A percentile compares a stretch with the other conserved stretches of the same genome.
These are phyloP conservation scores for Cladophialophora carrionii DNA, from an alignment of 2,329 filamentous ascomycete species.

Conservation along the genomic window DNA sequence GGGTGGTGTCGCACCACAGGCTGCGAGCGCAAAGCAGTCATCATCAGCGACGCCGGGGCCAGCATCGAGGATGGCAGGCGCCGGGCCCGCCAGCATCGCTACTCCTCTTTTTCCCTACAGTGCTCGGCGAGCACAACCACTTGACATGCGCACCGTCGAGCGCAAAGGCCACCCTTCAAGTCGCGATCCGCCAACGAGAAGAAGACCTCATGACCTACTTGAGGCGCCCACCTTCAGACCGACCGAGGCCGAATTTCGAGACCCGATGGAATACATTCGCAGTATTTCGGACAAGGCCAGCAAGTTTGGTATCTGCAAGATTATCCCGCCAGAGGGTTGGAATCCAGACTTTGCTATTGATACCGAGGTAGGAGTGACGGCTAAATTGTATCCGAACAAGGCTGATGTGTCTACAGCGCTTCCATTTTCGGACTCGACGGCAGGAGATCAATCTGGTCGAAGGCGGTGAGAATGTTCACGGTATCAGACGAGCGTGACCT, in stretches of 20 bases:
- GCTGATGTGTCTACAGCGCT: conserved; percentile 63
- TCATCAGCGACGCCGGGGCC: conserved; percentile 29
- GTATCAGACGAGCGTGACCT: conserved; percentile 16
- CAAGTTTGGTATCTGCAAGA: conserved; percentile 91
- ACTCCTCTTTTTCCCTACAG: conserved; percentile 62
- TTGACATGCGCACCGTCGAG: conserved; percentile 89
- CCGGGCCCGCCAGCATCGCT: conserved; percentile 50
- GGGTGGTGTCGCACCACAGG: conserved; percentile 41
- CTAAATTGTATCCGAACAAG: not conserved
- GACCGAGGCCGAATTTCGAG: conserved; percentile 90
- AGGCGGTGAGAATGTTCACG: conserved; percentile 71
- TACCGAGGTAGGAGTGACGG: conserved; percentile 72
- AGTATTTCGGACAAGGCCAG: conserved; percentile 86
- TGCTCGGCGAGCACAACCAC: conserved; percentile 65
- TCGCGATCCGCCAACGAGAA: conserved; percentile 75
- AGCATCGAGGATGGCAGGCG: conserved; percentile 47
- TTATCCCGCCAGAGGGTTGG: conserved; percentile 92
- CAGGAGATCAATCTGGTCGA: conserved; percentile 98
- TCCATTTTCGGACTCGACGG: conserved; percentile 93
- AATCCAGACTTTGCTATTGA: conserved; percentile 95
- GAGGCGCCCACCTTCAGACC: conserved; percentile 91
- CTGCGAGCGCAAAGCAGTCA: conserved; percentile 28
- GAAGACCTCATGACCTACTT: conserved; percentile 78
- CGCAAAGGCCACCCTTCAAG: conserved; percentile 79
- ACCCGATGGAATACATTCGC: conserved; percentile 89